Evolutionary conservation across 2,329 filamentous ascomycete genomes (phyloP), one percentile per base, ranked within the genome.

Genomic region (Aspergillus pseudoglaucus): DNA sequence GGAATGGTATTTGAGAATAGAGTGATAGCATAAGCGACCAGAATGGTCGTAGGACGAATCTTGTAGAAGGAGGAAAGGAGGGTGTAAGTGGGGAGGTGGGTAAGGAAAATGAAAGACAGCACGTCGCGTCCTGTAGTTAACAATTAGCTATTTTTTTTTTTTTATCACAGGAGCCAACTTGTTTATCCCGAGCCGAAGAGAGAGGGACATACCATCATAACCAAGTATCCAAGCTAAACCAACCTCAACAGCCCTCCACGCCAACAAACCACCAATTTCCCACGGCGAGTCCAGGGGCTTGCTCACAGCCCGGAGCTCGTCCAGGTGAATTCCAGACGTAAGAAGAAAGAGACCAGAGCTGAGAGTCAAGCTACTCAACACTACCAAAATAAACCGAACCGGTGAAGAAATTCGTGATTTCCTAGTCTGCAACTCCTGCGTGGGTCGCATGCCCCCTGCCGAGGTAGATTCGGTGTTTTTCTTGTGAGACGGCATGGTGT

Each of bases 51-150:
- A 22, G 79, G 73, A 22, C 79, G 78, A 56, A 94, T 77, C 32
- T 75, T 70, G 77, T 94, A 95, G 73, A 94, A 95, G 45, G 82
- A 82, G 25, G 77, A 76, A 23, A 95, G 75, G 39, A 96, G 82
- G 62, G 87, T 87, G 53, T 86, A 81, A 59, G 82, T 80, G 39
- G 90, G 91, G 17, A 85, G 80, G 68, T 89, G 83, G 47, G 85
- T 84, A 38, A 96, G 74, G 51, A 88, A 65, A 49, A 80, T 80
- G 61, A 88, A 72, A 42, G 81, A 77, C 9, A 79, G 79, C 44
- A 86, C 73, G 65, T 88, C 85, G 63, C 82, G 77, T 69, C 85
- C 82, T 75, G 49, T 32, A 18, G 12, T 42, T 33, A 33, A 4
- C 17, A 14, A n/a, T 42, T 35, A 50, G 8, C 5, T n/a, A 18